Conservation (phyloP, 177 flowering plant species). For the Vitis hybrid region DNA sequence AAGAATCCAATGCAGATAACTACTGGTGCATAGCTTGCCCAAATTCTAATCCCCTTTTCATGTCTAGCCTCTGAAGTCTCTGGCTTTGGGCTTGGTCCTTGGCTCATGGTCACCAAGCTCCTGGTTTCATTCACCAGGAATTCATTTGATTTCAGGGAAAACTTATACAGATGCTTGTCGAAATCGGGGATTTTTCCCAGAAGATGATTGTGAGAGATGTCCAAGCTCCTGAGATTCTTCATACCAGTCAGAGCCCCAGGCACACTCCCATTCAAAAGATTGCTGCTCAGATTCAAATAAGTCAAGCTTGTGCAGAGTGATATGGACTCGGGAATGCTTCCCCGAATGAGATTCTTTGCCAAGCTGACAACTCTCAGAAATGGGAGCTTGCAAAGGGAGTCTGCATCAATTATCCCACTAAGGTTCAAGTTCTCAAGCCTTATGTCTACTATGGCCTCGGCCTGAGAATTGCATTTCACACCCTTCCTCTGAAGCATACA, state of each 20-base stretch:
- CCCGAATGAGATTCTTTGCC: conserved; percentile 33
- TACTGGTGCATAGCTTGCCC: not conserved
- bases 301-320: conserved; percentile 29
- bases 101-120: not conserved
- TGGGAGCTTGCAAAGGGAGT: conserved; percentile 38
- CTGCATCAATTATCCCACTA: conserved; percentile 41
- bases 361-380: conserved; percentile 29
- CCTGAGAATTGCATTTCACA: conserved; percentile 27
- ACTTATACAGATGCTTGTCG: not conserved
- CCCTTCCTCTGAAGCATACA: conserved; percentile 29
- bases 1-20: conserved; percentile 19
- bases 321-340: conserved; percentile 36
- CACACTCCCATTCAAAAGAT: conserved; percentile 32
- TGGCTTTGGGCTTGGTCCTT: not conserved
- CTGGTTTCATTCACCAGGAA: not conserved
- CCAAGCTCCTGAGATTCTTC: conserved; percentile 29
- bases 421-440: conserved; percentile 42
- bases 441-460: conserved; percentile 26
- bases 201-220: conserved; percentile 37
- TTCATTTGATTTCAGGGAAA: not conserved
- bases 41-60: not conserved
- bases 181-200: conserved; percentile 1
- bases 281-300: conserved; percentile 40
- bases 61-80: not conserved
- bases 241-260: conserved; percentile 29